phyloP scores from a whole-genome alignment of 495 filamentous ascomycete species.

The Halenospora varia region DNA sequence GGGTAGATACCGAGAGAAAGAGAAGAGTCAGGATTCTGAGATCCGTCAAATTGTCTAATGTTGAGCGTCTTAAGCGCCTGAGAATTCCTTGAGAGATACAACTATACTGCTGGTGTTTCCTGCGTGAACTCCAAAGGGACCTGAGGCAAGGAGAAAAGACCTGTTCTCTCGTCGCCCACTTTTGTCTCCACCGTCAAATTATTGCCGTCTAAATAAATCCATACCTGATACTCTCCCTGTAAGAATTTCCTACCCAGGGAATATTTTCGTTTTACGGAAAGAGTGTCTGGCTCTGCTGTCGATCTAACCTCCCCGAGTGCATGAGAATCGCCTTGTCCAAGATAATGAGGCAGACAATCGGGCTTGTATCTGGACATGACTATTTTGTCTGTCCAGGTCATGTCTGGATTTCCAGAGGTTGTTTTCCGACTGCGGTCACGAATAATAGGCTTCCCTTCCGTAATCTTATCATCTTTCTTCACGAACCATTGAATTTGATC shows the following conservation, averaged over 20 bases:
- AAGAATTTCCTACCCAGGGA: neutral
- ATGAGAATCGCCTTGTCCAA: neutral
- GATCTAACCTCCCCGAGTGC: neutral
- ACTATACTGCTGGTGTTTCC: no score
- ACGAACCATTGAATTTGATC: conserved; percentile 7
- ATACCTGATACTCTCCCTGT: neutral
- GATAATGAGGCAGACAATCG: neutral
- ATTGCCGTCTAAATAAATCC: neutral
- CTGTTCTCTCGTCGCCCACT: neutral
- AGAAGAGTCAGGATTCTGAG: no score
- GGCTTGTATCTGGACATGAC: neutral
- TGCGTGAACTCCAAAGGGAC: neutral
- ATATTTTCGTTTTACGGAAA: neutral
- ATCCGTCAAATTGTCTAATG: no score
- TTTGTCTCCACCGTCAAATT: neutral
- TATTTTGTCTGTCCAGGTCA: neutral
- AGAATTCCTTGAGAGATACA: no score
- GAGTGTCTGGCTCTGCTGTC: neutral
- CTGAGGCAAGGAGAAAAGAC: neutral
- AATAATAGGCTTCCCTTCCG: neutral
- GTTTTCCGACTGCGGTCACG: neutral
- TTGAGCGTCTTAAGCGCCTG: no score
- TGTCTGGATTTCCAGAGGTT: neutral
- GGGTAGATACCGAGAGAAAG: no score
- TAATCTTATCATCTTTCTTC: neutral